Conservation (phyloP, 495 filamentous ascomycete genomes). For the Aspergillus affinis region DNA sequence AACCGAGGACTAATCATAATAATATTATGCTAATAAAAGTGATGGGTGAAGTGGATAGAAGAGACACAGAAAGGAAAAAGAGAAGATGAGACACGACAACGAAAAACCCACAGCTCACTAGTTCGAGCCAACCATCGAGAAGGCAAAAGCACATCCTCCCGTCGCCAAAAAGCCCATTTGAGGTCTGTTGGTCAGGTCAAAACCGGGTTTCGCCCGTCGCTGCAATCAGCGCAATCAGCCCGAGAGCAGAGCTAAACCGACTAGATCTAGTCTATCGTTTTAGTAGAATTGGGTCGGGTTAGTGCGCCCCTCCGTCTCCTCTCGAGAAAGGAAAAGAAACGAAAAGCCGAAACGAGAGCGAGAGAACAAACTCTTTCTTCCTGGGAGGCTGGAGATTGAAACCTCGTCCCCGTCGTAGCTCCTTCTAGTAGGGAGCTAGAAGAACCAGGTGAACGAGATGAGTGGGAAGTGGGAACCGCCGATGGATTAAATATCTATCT, state of each 20-base stretch:
- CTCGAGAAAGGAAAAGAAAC: not conserved
- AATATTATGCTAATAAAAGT: not conserved
- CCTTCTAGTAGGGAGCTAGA: slow-evolving; percentile 18
- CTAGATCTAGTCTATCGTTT: not conserved
- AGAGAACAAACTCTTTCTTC: slow-evolving; percentile 2
- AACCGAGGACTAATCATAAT: not conserved
- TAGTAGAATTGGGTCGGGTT: not conserved
- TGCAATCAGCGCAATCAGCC: too few relatives aligned
- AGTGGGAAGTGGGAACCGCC: not conserved
- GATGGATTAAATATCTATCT: not conserved
- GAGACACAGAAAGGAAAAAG: not conserved
- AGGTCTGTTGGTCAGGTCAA: slow-evolving; percentile 2
- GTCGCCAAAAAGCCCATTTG: too few relatives aligned
- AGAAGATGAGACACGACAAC: slow-evolving; percentile 2
- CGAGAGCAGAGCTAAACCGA: too few relatives aligned
- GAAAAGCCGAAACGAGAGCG: not conserved
- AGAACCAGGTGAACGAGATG: slow-evolving; percentile 1
- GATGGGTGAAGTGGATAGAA: not conserved
- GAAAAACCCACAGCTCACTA: not conserved
- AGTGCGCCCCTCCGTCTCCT: slow-evolving; percentile 1
- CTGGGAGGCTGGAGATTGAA: not conserved
- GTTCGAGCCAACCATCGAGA: not conserved
- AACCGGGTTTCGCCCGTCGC: slow-evolving; percentile 7
- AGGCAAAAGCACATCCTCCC: not conserved
- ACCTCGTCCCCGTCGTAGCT: slow-evolving; percentile 4